These are phyloP conservation scores for Sanguinoderma infundibulare DNA, from an alignment of 1,284 basidiomycete species.

Conservation along the genomic window DNA sequence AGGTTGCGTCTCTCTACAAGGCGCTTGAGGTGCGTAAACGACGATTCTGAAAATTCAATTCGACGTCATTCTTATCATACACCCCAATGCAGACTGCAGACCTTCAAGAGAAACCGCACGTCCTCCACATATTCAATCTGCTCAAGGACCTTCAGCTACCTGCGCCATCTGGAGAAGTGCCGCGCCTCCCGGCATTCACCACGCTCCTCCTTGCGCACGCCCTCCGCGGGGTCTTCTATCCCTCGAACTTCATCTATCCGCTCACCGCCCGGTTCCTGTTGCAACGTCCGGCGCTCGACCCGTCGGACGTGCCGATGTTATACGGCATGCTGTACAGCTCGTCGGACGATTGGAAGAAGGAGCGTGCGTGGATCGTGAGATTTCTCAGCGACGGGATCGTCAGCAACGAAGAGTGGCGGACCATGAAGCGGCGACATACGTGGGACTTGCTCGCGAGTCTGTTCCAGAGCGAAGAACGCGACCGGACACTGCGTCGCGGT, in stretches of 20 bases:
- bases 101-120: slow-evolving; percentile 83
- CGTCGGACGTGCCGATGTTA: slow-evolving; percentile 82
- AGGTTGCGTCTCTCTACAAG: slow-evolving; percentile 58
- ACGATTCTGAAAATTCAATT: too few species aligned
- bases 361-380: slow-evolving; percentile 87
- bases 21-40: slow-evolving; percentile 53
- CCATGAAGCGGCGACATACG: slow-evolving; percentile 82
- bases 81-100: slow-evolving; percentile 51
- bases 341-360: slow-evolving; percentile 78
- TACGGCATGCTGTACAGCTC: slow-evolving; percentile 86
- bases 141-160: slow-evolving; percentile 64
- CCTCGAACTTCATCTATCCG: slow-evolving; percentile 83
- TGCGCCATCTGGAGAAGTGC: slow-evolving; percentile 39
- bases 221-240: slow-evolving; percentile 79
- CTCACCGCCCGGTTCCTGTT: slow-evolving; percentile 81
- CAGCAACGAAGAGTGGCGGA: slow-evolving; percentile 77
- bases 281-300: slow-evolving; percentile 80
- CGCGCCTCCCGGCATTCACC: slow-evolving; percentile 74
- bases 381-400: slow-evolving; percentile 84
- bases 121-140: slow-evolving; percentile 76
- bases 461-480: slow-evolving; percentile 67
- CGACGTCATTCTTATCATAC: slow-evolving; percentile 8
- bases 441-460: slow-evolving; percentile 88
- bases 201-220: slow-evolving; percentile 84
- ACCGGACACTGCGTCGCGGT: slow-evolving; percentile 55